Base-by-base conservation (phyloP, 2,329 filamentous ascomycete genomes). In the Aspergillus awamori region DNA sequence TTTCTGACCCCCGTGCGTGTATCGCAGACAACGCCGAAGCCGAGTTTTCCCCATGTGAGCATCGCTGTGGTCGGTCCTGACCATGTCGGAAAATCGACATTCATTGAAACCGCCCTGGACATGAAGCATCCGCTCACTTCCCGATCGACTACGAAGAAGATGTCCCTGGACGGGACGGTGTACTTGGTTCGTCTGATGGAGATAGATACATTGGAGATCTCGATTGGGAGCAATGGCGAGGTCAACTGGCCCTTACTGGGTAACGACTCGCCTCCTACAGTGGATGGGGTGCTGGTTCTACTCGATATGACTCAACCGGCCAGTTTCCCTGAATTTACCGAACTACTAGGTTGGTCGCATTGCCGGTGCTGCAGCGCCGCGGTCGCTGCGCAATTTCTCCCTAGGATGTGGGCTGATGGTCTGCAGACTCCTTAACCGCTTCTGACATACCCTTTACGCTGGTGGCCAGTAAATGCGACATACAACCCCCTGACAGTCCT, bases 391-490 rank as follows among this genome's bases (percentile, higher is more conserved):
- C 33, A 33, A 49, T 53, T 51, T 48, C 43, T 17, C 17, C 1
- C 20, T 17, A 39, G 24, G 13, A 8, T 41, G 67, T 53, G 28
- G 38, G 54, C 53, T 58, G 53, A 43, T 57, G 48, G 48, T 17
- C 17, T 67, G 70, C 75, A 96, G 93, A 87, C 79, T 88, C 89
- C 45, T 82, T 96, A 55, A 85, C 87, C 60, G 89, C 89, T 69
- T 87, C 89, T 17, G 84, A 84, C 24, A 79, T 96, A 41, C 92
- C 93, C 8, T 90, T 89, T 57, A 84, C 94, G 64, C 84, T 97
- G 45, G 91, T 96, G 55, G 92, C 92, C 58, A 94, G 89, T 76
- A 97, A 97, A 82, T 96, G 92, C 80, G 94, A 97, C 75, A 86
- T 87, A 54, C 87, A 89, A 52, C 86, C 89, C 64, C 84, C 86